These are phyloP conservation scores for Dendrobium huoshanense DNA, from an alignment of 106 monocot species.

Conservation along the genomic window DNA sequence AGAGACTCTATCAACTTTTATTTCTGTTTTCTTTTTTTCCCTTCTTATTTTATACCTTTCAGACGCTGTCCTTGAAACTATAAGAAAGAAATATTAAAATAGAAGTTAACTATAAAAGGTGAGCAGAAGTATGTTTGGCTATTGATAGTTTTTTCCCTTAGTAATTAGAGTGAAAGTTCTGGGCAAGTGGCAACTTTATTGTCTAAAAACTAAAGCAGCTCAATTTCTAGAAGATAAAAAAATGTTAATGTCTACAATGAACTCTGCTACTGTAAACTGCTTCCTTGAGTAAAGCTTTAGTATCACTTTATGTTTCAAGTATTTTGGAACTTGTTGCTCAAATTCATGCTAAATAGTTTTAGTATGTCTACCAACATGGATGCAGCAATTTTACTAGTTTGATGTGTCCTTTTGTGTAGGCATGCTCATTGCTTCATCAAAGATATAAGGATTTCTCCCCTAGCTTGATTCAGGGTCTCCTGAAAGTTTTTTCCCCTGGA, in stretches of 20 bases:
- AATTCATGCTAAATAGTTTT: not conserved
- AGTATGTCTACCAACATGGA: not conserved
- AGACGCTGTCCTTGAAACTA: no score
- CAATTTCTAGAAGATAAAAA: not conserved
- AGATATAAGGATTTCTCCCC: slow-evolving; percentile 94
- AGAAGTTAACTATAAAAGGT: not conserved
- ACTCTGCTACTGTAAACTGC: not conserved
- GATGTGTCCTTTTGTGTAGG: not conserved
- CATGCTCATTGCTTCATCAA: slow-evolving; percentile 92
- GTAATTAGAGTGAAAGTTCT: not conserved
- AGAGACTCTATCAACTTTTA: slow-evolving; percentile 1
- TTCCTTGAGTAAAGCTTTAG: not conserved
- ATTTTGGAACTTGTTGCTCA: not conserved
- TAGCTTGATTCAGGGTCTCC: slow-evolving; percentile 74
- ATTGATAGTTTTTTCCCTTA: not conserved
- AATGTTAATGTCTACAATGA: not conserved
- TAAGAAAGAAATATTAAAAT: not conserved
- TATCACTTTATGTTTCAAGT: not conserved
- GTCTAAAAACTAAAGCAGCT: not conserved
- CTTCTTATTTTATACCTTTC: no score
- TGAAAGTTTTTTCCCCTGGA: slow-evolving; percentile 85
- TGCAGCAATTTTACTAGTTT: not conserved
- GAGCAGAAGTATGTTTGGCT: not conserved
- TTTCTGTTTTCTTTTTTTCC: not conserved
- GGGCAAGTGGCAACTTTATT: not conserved